Percentiles rank a stretch among this genome's conserved stretches.
Evolutionary conservation across 2,329 filamentous ascomycete species (phyloP).

Genomic region (Blastomyces parvus): DNA sequence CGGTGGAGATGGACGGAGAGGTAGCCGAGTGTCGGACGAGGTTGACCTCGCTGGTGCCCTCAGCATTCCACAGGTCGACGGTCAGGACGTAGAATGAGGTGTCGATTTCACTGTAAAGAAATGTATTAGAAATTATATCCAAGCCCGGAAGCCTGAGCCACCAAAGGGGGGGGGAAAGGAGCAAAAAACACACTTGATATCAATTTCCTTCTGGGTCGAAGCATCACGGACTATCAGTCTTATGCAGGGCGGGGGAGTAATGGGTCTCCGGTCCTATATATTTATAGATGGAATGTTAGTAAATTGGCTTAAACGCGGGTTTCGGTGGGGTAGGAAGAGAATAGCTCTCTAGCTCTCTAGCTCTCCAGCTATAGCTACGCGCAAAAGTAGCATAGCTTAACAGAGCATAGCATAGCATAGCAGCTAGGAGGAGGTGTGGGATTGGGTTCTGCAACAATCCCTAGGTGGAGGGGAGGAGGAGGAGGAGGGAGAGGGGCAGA

Average conservation of each 20-base stretch:
- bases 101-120: conserved; percentile 51
- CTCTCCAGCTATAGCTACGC: not conserved
- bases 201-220: conserved; percentile 66
- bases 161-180: too few species aligned
- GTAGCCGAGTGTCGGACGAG: conserved; percentile 56
- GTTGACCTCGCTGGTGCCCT: conserved; percentile 55
- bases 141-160: not conserved
- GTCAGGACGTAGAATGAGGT: conserved; percentile 59
- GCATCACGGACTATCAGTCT: conserved; percentile 69
- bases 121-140: conserved; percentile 13
- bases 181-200: conserved; percentile 62
- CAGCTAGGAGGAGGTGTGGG: not conserved
- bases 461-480: not conserved
- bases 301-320: not conserved
- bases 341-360: too few species aligned
- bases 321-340: not conserved
- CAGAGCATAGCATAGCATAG: too few species aligned
- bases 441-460: too few species aligned
- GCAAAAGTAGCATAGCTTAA: not conserved
- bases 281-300: not conserved
- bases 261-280: conserved; percentile 75
- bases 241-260: conserved; percentile 90
- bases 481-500: not conserved
- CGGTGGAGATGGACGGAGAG: conserved; percentile 70
- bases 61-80: conserved; percentile 58